Base-by-base conservation (phyloP, 352 stramenopile genomes). In the Phytopythium chamaehyphon region DNA sequence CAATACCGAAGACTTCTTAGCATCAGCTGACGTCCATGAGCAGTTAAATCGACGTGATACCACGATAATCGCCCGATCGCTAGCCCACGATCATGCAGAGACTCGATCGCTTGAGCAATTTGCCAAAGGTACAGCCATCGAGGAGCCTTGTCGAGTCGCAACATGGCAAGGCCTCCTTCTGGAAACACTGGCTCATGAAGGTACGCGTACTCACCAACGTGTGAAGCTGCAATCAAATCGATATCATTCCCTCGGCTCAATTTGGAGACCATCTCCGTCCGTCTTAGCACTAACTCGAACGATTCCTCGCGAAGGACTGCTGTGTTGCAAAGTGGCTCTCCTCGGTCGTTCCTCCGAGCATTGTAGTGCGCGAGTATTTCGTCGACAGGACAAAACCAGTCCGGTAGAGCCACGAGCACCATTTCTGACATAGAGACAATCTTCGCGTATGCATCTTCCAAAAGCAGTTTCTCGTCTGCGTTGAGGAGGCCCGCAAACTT, bases 21-120 rank as follows among this genome's bases (percentile, higher is more conserved):
- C 38, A 23, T 43, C 38, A 43, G 19, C 6, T n/a, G 16, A 2
- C 38, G 7, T 21, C 38, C 38, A 43, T 10, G 38, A 43, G 19
- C 38, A 6, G 6, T 21, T 16, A 43, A 19, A 16, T 43, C 38
- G 38, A 43, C 38, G 38, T 43, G 38, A 19, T 43, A 43, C 38
- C 38, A 43, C 38, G 38, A 43, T 2, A 43, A 43, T n/a, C 38
- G 16, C 15, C 38, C 38, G 38, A 43, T 43, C 38, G 19, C 38
- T 43, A 43, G 16, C 12, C 38, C 38, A 21, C 38, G 38, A 21
- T 19, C 38, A 21, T 43, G 38, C 2, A 43, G 7, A 1, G 38
- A 43, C 38, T 43, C 38, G 38, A 43, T 43, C 7, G 38, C 38
- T 19, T 43, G 38, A 12, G 38, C 38, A 21, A 43, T 43, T 21